A percentile compares a stretch with the other conserved stretches of the same genome.
phyloP scores from a whole-genome alignment of 352 stramenopile species.

The Discostella stelligera region DNA sequence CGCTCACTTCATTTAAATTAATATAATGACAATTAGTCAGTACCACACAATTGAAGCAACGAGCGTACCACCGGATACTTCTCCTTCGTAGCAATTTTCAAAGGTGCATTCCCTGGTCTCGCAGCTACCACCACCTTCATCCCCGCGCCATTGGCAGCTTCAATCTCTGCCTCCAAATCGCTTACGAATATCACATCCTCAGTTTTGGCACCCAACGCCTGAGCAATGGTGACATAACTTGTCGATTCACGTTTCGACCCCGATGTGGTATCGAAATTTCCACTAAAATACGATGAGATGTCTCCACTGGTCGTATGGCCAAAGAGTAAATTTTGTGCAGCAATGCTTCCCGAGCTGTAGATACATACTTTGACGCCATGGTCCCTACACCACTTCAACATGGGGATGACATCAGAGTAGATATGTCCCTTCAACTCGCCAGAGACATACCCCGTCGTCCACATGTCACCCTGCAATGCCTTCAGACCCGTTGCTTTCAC shows the following conservation, averaged over 20 bases:
- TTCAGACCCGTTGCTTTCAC: conserved; percentile 88
- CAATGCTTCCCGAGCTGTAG: conserved; percentile 89
- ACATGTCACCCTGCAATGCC: conserved; percentile 90
- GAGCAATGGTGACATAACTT: conserved; percentile 63
- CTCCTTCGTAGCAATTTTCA: conserved; percentile 37
- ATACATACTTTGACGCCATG: conserved; percentile 81
- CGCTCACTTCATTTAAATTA: too few species aligned
- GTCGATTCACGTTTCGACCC: conserved; percentile 58
- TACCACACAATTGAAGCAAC: conserved; percentile 74
- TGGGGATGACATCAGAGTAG: conserved; percentile 89
- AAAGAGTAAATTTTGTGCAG: conserved; percentile 76
- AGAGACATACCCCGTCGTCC: conserved; percentile 88
- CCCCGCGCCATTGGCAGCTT: conserved; percentile 57
- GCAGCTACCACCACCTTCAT: conserved; percentile 66
- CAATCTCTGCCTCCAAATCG: conserved; percentile 68
- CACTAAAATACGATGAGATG: conserved; percentile 50
- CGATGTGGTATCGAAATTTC: conserved; percentile 71
- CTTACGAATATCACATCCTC: conserved; percentile 67
- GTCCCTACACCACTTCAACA: conserved; percentile 84
- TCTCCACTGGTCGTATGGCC: conserved; percentile 58
- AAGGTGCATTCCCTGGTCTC: conserved; percentile 63
- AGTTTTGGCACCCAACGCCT: conserved; percentile 37
- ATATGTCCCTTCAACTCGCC: conserved; percentile 88
- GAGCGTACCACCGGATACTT: conserved; percentile 61
- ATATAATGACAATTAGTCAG: conserved; percentile 11